Evolutionary conservation across 2,329 filamentous ascomycete species (phyloP), one percentile per base, ranked within the genome.

Genomic region (Mycosphaerella sp.): DNA sequence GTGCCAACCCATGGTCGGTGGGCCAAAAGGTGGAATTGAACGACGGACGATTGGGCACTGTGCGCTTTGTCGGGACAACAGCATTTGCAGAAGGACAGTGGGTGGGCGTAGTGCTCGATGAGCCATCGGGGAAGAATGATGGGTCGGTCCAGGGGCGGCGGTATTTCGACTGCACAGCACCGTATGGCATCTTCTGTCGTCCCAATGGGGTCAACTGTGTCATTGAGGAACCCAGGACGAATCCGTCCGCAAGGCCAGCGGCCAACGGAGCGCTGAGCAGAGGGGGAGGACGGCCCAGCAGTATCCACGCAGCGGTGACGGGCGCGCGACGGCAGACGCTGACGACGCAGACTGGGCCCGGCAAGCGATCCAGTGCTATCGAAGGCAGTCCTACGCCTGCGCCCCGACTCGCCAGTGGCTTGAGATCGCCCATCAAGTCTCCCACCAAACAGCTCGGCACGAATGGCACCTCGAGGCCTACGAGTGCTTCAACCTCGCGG

Each of bases 101-200:
- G 89, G 78, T 96, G 55, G 92, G 92, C 60, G 81, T 97, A 56
- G 91, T 95, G 75, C 81, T 97, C 53, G 83, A 89, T 49, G 86
- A 89, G 45, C 77, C 84, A 50, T 82, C 80, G 17, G 92, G 93
- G 32, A 97, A 97, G 76, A 97, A 97, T 65, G 89, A 97, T 78
- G 92, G 92, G 60, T 86, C 87, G 52, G 89, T 97, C 45, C 82
- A 92, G 70, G 91, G 89, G 58, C 81, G 89, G 67, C 79, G 89
- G 17, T 97, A 97, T 69, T 97, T 95, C 64, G 83, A 91, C 47
- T 97, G 92, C 63, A 70, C 77, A 46, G 73, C 76, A 43, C 73
- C 79, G 68, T 72, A 85, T 80, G 82, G 89, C 77, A 93, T 98
- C 82, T 97, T 98, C 66, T 81, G 96, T 52, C 82, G 88, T 59